Evolutionary conservation across 2,329 filamentous ascomycete species (phyloP), one percentile per base, ranked within the genome.

Genomic region (Ophiocordyceps camponoti-saundersi): DNA sequence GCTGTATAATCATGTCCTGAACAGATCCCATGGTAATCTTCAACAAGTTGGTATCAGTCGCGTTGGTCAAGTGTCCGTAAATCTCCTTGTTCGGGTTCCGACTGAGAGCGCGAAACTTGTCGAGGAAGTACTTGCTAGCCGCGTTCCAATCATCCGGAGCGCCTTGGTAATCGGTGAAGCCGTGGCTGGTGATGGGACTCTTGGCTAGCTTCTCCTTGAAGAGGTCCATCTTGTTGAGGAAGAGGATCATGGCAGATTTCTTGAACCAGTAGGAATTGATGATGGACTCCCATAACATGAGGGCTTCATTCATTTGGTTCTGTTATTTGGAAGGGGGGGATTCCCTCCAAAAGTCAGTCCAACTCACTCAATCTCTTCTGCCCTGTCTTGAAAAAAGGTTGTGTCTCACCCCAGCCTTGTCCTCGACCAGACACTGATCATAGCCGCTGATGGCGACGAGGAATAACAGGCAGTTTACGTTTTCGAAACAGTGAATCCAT

Each of bases 81-180:
- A 98, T 96, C 67, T 98, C 92, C 75, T 98, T 98, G 47, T 88
- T 95, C 72, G 96, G 92, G 65, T 95, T 90, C 69, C 96, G 92
- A 71, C 96, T 98, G 63, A 98, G 73, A 63, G 85, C 92, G 59
- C 96, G 90, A 67, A 98, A 98, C 62, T 92, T 80, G 76, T 96
- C 96, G 52, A 98, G 78, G 60, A 98, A 96, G 70, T 98, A 98
- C 66, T 98, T 90, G 70, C 92, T 96, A 36, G 92, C 92, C 46
- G 87, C 84, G 40, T 84, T 82, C 61, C 98, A 98, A 67, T 98
- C 90, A 56, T 94, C 84, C 5, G 26, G 26, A 56, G 92, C 92
- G 55, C 90, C 86, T 70, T 96, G 90, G 65, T 87, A 92, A 60
- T 92, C 85, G 41, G 85, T 84, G 72, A 90, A 90, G 4, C 26